Conservation (phyloP, 495 filamentous ascomycete species). For the Penicillium roqueforti region DNA sequence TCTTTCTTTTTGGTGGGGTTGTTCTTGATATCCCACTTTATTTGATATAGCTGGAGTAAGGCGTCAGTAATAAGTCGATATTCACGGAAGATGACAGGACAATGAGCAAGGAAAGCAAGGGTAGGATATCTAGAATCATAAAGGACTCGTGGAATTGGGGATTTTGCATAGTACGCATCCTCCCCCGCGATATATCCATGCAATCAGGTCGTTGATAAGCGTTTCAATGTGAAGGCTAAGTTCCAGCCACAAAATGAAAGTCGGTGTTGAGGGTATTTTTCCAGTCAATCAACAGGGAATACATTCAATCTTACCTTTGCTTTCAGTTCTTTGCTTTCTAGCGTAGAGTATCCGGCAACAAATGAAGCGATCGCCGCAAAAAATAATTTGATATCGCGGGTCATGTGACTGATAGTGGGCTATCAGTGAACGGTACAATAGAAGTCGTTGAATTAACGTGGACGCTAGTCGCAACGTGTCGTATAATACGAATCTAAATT, state of each 20-base stretch:
- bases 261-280: neutral
- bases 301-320: constrained; percentile 19
- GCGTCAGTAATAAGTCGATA: constrained; percentile 5
- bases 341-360: constrained; percentile 8
- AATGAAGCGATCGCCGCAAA: constrained; percentile 14
- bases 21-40: constrained; percentile 4
- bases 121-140: neutral
- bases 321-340: constrained; percentile 9
- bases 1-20: constrained; percentile 2
- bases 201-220: constrained; percentile 18
- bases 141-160: neutral
- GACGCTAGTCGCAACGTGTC: neutral
- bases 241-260: neutral
- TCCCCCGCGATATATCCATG: neutral
- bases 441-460: neutral
- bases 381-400: constrained; percentile 27
- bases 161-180: neutral
- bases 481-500: neutral
- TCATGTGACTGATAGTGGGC: constrained; percentile 26
- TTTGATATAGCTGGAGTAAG: constrained; percentile 4
- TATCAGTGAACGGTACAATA: constrained; percentile 8
- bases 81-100: neutral
- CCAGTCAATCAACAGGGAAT: neutral
- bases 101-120: neutral
- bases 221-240: constrained; percentile 5